Base-by-base conservation (phyloP, 2,329 filamentous ascomycete species). In the Lachnellula arida region DNA sequence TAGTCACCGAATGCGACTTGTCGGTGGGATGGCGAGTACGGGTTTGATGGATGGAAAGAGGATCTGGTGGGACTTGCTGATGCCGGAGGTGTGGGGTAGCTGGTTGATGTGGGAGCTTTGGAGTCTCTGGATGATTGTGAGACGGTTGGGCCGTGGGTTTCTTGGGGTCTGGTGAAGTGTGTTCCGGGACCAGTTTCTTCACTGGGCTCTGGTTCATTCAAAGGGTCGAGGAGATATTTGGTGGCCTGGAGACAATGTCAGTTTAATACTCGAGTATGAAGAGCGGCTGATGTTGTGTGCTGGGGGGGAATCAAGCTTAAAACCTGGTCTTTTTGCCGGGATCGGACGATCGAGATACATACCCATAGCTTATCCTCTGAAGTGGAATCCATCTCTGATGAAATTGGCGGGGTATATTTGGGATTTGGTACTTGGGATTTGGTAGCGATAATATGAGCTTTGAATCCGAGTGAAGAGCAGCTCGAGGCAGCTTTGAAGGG, bases 151-250 rank as follows among this genome's bases (percentile, higher is more conserved):
- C 34, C 51, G 55, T 57, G 61, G 58, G 54, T 62, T 60, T 52
- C 68, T 71, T 65, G 84, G 81, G 49, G 25, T 53, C 42, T 57
- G 43, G 17, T 58, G 49, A 67, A 68, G 60, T 82, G 81, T 3
- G 77, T 75, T 56, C 81, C 81, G n/a, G 81, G 80, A 7, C 86
- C 85, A 48, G 82, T 87, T 67, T 88, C 83, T 59, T 86, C 80
- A 58, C 77, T 82, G 14, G 87, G 87, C 59, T 88, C 84, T 9
- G 84, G 85, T 22, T 79, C 85, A 64, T 77, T 84, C 59, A 91
- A 75, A 61, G 87, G 88, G 64, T 88, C 85, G 61, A 90, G 81
- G 46, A 91, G 75, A 67, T 87, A 85, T 65, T 82, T 79, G 52
- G 78, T 75, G 44, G 86, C 84, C 86, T 89, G 67, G 56, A 4